A percentile compares a stretch with the other conserved stretches of the same genome.
Conservation (phyloP, 1,284 basidiomycete species). For the Gymnopus androsaceus region DNA sequence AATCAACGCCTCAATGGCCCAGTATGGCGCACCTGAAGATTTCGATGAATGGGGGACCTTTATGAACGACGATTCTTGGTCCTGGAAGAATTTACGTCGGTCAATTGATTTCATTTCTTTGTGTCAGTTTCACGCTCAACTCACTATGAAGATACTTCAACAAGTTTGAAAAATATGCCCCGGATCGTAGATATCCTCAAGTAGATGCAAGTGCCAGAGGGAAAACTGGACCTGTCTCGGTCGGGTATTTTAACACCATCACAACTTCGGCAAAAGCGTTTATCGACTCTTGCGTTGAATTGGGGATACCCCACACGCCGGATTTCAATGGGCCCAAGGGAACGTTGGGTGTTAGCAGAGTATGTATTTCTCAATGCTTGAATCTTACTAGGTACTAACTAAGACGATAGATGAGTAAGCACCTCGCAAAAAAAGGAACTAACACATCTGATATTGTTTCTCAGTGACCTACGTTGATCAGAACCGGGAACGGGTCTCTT, state of each 20-base stretch:
- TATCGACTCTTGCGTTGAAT: conserved; percentile 45
- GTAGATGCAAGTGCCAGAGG: conserved; percentile 51
- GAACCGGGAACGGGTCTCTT: conserved; percentile 53
- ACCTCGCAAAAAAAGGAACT: not conserved
- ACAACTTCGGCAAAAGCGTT: conserved; percentile 42
- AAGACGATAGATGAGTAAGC: not conserved
- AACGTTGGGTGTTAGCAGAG: conserved; percentile 53
- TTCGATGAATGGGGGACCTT: conserved; percentile 69
- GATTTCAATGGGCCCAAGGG: conserved; percentile 56
- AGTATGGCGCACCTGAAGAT: conserved; percentile 67
- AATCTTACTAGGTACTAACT: not conserved
- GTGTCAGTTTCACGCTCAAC: not conserved
- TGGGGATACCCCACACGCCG: conserved; percentile 48
- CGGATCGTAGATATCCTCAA: conserved; percentile 46
- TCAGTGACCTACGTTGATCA: conserved; percentile 65
- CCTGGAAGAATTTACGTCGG: conserved; percentile 57
- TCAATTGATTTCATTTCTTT: conserved; percentile 24
- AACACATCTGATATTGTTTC: not conserved
- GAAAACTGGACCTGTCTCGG: conserved; percentile 49
- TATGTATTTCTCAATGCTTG: conserved; percentile 30
- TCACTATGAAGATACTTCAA: conserved; percentile 51
- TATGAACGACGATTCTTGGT: conserved; percentile 61
- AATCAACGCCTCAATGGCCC: conserved; percentile 70
- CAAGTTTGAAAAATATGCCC: conserved; percentile 60
- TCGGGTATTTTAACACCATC: conserved; percentile 44